phyloP scores from a whole-genome alignment of 768 basidiomycete genomes.

The Mycena metata region DNA sequence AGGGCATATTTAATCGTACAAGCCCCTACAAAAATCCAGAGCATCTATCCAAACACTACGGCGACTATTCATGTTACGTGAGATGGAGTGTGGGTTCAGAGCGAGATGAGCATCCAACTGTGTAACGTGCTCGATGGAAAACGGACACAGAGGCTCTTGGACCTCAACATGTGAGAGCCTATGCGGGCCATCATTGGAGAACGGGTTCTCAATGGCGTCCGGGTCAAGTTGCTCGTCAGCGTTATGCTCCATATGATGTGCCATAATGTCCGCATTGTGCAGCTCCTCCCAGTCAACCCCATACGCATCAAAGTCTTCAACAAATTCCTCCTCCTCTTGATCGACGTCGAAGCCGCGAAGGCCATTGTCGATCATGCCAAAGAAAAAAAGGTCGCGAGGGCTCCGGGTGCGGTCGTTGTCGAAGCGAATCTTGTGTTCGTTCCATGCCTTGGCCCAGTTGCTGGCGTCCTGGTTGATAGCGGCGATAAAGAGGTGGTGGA shows the following conservation, averaged over 20 bases:
- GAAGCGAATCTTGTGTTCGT: slow-evolving; percentile 42
- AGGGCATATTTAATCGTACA: slow-evolving; percentile 3
- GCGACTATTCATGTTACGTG: slow-evolving; percentile 26
- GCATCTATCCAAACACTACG: slow-evolving; percentile 18
- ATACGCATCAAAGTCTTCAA: slow-evolving; percentile 23
- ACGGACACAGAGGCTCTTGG: slow-evolving; percentile 3
- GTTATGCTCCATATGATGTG: slow-evolving; percentile 10
- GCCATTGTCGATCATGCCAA: slow-evolving; percentile 38
- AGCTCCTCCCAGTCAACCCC: slow-evolving; percentile 47
- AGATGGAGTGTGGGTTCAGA: background rate
- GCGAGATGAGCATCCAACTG: background rate
- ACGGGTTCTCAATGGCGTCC: slow-evolving; percentile 10
- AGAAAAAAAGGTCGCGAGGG: slow-evolving; percentile 39
- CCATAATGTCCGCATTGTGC: slow-evolving; percentile 36
- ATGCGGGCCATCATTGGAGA: slow-evolving; percentile 26
- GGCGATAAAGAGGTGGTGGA: slow-evolving; percentile 51
- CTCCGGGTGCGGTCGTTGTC: slow-evolving; percentile 21
- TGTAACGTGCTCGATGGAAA: background rate
- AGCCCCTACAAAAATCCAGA: slow-evolving; percentile 10
- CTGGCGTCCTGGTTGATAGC: slow-evolving; percentile 44
- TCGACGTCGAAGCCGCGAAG: slow-evolving; percentile 27
- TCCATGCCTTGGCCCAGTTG: slow-evolving; percentile 48
- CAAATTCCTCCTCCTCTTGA: slow-evolving; percentile 9
- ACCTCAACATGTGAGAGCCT: slow-evolving; percentile 25
- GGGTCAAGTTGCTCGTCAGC: background rate